A percentile compares a stretch with the other conserved stretches of the same genome.
Conservation (phyloP, 2,329 filamentous ascomycete species). For the Didymella glomerata region DNA sequence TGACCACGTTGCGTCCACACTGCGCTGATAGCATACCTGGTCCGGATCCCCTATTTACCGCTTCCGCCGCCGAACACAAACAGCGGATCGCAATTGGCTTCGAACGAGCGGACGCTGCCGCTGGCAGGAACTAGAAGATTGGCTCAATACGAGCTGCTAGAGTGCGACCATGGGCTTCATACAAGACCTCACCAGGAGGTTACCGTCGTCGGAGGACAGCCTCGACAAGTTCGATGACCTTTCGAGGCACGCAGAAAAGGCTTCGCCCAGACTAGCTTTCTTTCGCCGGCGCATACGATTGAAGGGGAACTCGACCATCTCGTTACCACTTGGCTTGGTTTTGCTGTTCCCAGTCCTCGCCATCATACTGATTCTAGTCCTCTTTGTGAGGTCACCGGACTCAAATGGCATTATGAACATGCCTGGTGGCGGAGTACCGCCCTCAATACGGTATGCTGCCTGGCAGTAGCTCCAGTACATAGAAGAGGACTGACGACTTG, state of each 20-base stretch:
- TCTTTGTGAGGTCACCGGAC: conserved; percentile 88
- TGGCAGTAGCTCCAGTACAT: background rate
- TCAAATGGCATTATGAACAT: conserved; percentile 84
- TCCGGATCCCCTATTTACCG: conserved; percentile 16
- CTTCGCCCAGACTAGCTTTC: conserved; percentile 72
- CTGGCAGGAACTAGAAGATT: conserved; percentile 21
- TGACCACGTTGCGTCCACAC: conserved; percentile 30
- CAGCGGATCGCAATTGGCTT: conserved; percentile 25
- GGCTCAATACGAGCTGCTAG: conserved; percentile 20
- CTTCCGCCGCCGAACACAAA: conserved; percentile 10
- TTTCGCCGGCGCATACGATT: conserved; percentile 86
- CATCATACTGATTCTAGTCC: conserved; percentile 85
- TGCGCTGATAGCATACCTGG: conserved; percentile 1
- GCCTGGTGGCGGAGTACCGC: conserved; percentile 85
- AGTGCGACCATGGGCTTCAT: conserved; percentile 27
- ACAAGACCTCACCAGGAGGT: conserved; percentile 54
- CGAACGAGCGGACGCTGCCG: conserved; percentile 27
- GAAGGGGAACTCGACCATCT: conserved; percentile 89
- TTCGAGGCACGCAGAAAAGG: conserved; percentile 54
- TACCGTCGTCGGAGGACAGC: conserved; percentile 54
- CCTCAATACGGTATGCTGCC: conserved; percentile 80
- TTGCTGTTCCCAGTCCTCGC: conserved; percentile 92
- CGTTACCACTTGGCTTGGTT: conserved; percentile 90
- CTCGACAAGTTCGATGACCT: conserved; percentile 56
- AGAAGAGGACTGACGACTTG: conserved; percentile 30